A percentile compares a stretch with the other conserved stretches of the same genome.
phyloP scores from a whole-genome alignment of 2,329 filamentous ascomycete genomes.

The Neurospora sp. region DNA sequence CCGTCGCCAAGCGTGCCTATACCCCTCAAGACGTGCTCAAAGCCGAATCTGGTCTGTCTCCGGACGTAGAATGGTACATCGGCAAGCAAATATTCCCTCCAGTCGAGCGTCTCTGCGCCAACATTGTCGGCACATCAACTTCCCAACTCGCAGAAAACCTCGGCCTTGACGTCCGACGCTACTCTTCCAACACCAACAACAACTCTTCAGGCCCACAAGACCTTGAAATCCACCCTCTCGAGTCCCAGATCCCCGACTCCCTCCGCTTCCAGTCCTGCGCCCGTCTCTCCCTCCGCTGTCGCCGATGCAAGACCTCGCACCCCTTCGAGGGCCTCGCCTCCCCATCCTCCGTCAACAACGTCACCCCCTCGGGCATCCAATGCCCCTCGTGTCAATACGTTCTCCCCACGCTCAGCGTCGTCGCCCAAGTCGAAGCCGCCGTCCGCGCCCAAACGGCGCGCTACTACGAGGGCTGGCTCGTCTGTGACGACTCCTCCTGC shows the following conservation, averaged over 20 bases:
- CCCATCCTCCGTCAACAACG: constrained; percentile 38
- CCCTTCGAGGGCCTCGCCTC: constrained; percentile 64
- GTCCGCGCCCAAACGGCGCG: constrained; percentile 66
- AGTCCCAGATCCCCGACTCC: constrained; percentile 87
- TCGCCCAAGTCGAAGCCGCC: constrained; percentile 79
- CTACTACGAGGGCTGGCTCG: constrained; percentile 89
- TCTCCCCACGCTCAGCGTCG: constrained; percentile 61
- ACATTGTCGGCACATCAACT: constrained; percentile 86
- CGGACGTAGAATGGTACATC: constrained; percentile 96
- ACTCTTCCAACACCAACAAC: constrained; percentile 37
- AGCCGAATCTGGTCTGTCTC: constrained; percentile 60
- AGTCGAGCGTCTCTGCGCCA: constrained; percentile 93
- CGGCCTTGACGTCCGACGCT: constrained; percentile 82
- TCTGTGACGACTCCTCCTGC: constrained; percentile 83
- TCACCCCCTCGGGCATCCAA: constrained; percentile 64
- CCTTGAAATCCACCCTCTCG: constrained; percentile 76
- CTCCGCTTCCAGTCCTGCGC: constrained; percentile 78
- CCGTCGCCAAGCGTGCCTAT: constrained; percentile 79
- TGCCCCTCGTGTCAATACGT: constrained; percentile 60
- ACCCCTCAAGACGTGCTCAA: constrained; percentile 78
- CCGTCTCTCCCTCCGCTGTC: constrained; percentile 69
- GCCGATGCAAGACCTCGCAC: constrained; percentile 62
- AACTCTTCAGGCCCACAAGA: constrained; percentile 44
- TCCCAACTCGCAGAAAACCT: constrained; percentile 85
- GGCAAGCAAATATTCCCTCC: constrained; percentile 98